phyloP scores from a whole-genome alignment of 2,329 filamentous ascomycete genomes.

The Cercospora sp. region DNA sequence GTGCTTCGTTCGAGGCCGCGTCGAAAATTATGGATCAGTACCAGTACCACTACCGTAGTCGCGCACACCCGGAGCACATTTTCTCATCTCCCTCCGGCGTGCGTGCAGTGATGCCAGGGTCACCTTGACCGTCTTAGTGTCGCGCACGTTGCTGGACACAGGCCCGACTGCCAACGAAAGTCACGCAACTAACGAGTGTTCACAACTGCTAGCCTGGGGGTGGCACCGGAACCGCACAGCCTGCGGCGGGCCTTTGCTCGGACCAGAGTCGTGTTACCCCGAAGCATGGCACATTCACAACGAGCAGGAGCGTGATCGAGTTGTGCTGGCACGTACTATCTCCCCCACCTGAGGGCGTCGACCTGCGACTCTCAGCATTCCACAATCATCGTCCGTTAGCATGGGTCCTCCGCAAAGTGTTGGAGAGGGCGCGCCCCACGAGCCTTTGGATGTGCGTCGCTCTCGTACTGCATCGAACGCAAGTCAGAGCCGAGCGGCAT shows the following conservation, averaged over 20 bases:
- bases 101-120: background rate
- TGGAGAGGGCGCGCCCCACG: background rate
- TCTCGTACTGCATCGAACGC: background rate
- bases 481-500: background rate
- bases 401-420: background rate
- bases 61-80: background rate
- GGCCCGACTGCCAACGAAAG: background rate
- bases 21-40: background rate
- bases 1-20: background rate
- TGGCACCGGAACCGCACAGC: background rate
- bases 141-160: background rate
- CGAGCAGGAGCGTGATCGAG: background rate
- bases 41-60: background rate
- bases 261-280: background rate
- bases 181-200: background rate
- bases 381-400: background rate
- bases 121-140: background rate
- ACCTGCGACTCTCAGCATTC: background rate
- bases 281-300: conserved; percentile 3
- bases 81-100: background rate
- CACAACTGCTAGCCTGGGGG: background rate
- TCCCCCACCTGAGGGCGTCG: background rate
- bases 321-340: background rate
- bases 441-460: conserved; percentile 3
- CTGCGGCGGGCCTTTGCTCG: background rate